Conservation (phyloP, 352 stramenopile genomes). For the Elongisporangium anandrum region DNA sequence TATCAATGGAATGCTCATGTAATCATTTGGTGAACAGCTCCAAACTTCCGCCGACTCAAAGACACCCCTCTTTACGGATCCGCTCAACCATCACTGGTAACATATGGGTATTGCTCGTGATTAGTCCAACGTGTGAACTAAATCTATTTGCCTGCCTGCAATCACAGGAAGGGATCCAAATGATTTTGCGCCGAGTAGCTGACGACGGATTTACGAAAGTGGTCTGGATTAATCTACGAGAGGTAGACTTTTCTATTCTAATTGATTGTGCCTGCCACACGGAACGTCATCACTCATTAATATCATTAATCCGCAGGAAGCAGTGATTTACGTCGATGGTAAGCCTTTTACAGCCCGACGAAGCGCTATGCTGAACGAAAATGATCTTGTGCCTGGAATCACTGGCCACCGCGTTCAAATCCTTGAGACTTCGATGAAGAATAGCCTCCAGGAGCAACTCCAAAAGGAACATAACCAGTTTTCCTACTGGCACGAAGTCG, state of each 20-base stretch:
- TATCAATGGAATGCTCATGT: background rate
- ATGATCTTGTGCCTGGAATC: conserved; percentile 77
- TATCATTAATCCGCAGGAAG: conserved; percentile 32
- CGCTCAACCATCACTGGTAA: conserved; percentile 69
- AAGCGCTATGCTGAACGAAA: conserved; percentile 78
- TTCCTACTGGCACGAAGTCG: conserved; percentile 80
- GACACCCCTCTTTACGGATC: conserved; percentile 67
- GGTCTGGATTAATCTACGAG: conserved; percentile 80
- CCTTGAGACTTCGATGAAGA: conserved; percentile 78
- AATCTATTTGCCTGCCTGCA: conserved; percentile 5
- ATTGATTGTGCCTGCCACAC: no score
- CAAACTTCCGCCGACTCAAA: conserved; percentile 77
- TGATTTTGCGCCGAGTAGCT: conserved; percentile 60
- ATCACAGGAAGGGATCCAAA: conserved; percentile 61
- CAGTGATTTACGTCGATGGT: conserved; percentile 80
- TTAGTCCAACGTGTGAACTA: background rate
- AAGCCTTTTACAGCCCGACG: conserved; percentile 63
- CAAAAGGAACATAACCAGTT: conserved; percentile 35
- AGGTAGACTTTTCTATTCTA: no score
- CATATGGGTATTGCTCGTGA: background rate
- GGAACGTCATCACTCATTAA: no score
- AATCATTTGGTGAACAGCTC: conserved; percentile 23
- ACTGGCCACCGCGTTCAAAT: conserved; percentile 80
- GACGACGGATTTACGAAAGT: conserved; percentile 76
- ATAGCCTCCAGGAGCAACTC: conserved; percentile 70